A percentile compares a stretch with the other conserved stretches of the same genome.
These are phyloP conservation scores for Colletotrichum eleusines DNA, from an alignment of 2,329 filamentous ascomycete genomes.

Conservation along the genomic window DNA sequence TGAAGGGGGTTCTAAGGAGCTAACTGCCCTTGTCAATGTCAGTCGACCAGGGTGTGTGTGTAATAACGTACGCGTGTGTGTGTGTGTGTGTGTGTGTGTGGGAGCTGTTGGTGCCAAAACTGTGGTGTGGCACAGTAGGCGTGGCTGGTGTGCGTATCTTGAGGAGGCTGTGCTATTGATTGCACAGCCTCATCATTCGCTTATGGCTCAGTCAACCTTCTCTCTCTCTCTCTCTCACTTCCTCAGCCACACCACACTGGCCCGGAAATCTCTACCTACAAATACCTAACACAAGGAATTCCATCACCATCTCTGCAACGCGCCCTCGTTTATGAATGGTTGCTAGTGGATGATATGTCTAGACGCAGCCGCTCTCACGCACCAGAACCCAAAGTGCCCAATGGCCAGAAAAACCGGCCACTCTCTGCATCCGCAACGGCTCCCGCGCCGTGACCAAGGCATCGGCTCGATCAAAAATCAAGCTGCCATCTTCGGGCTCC, in stretches of 20 bases:
- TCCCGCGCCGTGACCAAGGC: background rate
- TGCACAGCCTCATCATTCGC: background rate
- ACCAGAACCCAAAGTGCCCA: background rate
- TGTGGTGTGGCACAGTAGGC: background rate
- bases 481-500: background rate
- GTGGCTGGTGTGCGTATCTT: background rate
- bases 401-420: background rate
- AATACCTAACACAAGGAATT: background rate
- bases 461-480: background rate
- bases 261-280: background rate
- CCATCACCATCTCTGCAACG: background rate
- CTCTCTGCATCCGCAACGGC: too few relatives aligned
- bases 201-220: background rate
- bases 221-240: fast-evolving
- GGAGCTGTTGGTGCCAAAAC: background rate
- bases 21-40: background rate
- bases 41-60: background rate
- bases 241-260: background rate
- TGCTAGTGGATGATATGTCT: background rate
- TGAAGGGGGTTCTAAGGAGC: background rate
- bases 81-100: background rate
- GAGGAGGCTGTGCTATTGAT: background rate
- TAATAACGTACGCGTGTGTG: background rate
- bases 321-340: background rate
- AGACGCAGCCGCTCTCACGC: too few relatives aligned